Conservation (phyloP, 1,139 yeast genomes). For the Nadsonia commutata region DNA sequence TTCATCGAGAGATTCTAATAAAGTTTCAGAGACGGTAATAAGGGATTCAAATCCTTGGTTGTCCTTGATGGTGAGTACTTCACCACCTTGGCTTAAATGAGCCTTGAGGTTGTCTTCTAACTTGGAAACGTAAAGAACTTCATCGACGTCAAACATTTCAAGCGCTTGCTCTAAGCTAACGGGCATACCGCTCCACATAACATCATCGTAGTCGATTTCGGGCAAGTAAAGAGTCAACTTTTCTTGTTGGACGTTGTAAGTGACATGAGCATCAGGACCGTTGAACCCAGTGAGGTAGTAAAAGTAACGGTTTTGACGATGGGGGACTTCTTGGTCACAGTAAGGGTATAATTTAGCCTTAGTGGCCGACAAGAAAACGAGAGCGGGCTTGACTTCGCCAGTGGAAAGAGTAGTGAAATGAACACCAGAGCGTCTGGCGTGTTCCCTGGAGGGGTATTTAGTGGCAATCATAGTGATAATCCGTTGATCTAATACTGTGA, state of each 20-base stretch:
- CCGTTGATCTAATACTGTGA: too few relatives aligned
- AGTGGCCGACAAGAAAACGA: constrained; percentile 56
- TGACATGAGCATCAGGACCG: constrained; percentile 59
- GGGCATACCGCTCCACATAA: constrained; percentile 95
- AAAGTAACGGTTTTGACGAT: constrained; percentile 85
- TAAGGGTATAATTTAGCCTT: constrained; percentile 48
- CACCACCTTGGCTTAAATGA: constrained; percentile 11
- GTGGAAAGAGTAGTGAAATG: constrained; percentile 21
- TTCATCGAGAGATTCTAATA: constrained; percentile 62
- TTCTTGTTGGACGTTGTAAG: constrained; percentile 41
- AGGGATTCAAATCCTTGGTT: constrained; percentile 14
- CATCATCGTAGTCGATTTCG: constrained; percentile 69
- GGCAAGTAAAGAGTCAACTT: constrained; percentile 64
- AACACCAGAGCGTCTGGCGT: constrained; percentile 31
- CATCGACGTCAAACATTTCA: constrained; percentile 62
- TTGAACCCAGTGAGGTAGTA: constrained; percentile 69
- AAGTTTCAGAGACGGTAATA: constrained; percentile 12
- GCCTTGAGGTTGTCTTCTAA: constrained; percentile 24
- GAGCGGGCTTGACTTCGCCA: constrained; percentile 12
- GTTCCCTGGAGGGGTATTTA: constrained; percentile 45
- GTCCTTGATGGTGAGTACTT: constrained; percentile 28
- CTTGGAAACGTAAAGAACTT: constrained; percentile 46
- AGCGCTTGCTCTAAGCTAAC: constrained; percentile 50
- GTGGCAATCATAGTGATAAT: constrained; percentile 2
- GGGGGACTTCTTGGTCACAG: constrained; percentile 64